These are phyloP conservation scores for Hirschioporus abietinus DNA, from an alignment of 768 basidiomycete genomes.

Conservation along the genomic window DNA sequence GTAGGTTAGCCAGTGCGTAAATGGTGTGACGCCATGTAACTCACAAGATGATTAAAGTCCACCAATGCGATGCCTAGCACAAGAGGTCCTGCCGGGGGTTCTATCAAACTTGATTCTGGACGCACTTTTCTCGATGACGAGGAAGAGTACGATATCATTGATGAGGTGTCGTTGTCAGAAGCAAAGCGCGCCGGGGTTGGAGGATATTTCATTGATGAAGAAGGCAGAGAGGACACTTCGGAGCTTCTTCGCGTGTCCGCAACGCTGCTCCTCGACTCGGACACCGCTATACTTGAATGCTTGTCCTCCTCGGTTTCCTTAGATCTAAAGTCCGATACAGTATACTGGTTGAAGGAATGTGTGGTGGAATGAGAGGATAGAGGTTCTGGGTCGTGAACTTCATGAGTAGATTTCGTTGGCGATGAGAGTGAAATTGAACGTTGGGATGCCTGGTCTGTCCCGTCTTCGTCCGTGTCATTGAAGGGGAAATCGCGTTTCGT, in stretches of 20 bases:
- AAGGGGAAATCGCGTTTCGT: constrained; percentile 3
- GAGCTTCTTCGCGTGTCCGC: constrained; percentile 1
- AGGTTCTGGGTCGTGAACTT: constrained; percentile 13
- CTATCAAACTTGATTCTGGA: constrained; percentile 73
- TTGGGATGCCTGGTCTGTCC: constrained; percentile 75
- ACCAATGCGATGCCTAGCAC: constrained; percentile 87
- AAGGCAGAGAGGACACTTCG: neutral
- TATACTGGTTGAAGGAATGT: constrained; percentile 4
- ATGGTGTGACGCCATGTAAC: constrained; percentile 17
- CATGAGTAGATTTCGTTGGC: constrained; percentile 45
- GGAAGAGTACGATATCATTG: constrained; percentile 60
- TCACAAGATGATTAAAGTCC: constrained; percentile 90
- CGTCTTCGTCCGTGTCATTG: constrained; percentile 35
- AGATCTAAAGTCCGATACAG: neutral
- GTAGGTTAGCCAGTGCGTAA: neutral
- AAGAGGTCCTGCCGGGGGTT: constrained; percentile 52
- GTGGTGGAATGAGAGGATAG: constrained; percentile 4
- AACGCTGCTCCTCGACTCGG: neutral
- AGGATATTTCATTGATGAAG: constrained; percentile 44
- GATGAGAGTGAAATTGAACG: constrained; percentile 73
- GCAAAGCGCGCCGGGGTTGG: constrained; percentile 38
- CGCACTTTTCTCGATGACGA: constrained; percentile 56
- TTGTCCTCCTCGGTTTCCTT: neutral
- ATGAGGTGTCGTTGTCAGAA: constrained; percentile 46
- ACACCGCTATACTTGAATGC: neutral